phyloP scores from a whole-genome alignment of 2,329 filamentous ascomycete species.

The Albifimbria verrucaria region DNA sequence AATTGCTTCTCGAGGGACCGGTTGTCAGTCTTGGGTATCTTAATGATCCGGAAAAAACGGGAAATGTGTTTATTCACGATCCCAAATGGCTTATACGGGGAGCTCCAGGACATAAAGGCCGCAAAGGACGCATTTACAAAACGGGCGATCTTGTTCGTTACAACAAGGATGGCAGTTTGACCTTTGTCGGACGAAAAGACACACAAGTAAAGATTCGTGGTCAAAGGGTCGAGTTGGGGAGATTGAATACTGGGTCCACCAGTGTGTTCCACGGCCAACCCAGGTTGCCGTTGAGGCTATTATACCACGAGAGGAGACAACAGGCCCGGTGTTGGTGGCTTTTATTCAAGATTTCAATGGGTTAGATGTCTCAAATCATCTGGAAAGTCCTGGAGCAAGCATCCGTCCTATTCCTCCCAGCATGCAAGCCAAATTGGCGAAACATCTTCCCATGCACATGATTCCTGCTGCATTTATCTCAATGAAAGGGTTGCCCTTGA shows the following conservation, averaged over 20 bases:
- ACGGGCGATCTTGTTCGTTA: slow-evolving; percentile 23
- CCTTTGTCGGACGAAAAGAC: slow-evolving; percentile 48
- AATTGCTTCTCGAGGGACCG: slow-evolving; percentile 23
- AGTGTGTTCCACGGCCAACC: neutral
- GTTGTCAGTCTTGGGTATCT: slow-evolving; percentile 21
- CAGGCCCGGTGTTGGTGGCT: no score
- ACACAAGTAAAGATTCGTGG: slow-evolving; percentile 55
- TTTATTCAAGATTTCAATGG: no score
- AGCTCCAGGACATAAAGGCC: slow-evolving; percentile 17
- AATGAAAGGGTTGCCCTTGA: neutral
- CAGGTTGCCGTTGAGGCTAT: neutral
- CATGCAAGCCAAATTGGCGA: no score
- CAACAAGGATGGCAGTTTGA: slow-evolving; percentile 29
- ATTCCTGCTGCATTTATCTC: neutral
- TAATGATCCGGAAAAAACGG: slow-evolving; percentile 15
- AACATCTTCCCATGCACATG: slow-evolving; percentile 5
- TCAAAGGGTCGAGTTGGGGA: slow-evolving; percentile 43
- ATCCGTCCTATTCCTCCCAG: no score
- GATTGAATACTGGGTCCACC: slow-evolving; percentile 4
- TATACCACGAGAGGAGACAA: no score
- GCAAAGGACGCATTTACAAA: slow-evolving; percentile 12
- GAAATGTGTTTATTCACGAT: slow-evolving; percentile 24
- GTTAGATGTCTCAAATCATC: no score
- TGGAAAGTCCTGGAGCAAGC: no score
- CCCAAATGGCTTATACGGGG: slow-evolving; percentile 15